Evolutionary conservation across 2,329 filamentous ascomycete species (phyloP).

Genomic region (Sclerotiophoma versabilis): DNA sequence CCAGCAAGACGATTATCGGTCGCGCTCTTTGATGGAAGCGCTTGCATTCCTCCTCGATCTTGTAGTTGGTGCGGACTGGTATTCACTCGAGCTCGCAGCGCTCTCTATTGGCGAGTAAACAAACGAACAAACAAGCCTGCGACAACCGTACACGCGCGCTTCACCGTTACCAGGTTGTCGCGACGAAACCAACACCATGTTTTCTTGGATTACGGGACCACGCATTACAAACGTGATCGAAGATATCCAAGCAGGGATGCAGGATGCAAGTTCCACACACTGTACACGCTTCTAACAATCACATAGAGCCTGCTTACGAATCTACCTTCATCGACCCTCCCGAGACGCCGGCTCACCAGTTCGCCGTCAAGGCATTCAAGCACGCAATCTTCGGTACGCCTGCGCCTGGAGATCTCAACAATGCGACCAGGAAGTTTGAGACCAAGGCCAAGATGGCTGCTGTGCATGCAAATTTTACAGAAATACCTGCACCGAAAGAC

Average conservation of each 20-base stretch:
- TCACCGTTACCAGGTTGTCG: background rate
- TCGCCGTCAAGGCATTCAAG: constrained; percentile 71
- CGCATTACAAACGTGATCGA: constrained; percentile 49
- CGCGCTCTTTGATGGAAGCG: constrained; percentile 12
- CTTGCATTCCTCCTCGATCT: background rate
- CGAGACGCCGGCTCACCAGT: constrained; percentile 71
- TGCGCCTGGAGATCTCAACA: constrained; percentile 55
- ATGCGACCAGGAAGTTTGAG: constrained; percentile 30
- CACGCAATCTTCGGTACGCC: constrained; percentile 71
- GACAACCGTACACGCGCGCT: constrained; percentile 10
- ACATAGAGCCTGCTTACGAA: constrained; percentile 42
- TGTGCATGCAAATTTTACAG: constrained; percentile 30
- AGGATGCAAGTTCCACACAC: background rate
- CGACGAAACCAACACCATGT: constrained; percentile 32
- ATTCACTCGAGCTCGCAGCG: constrained; percentile 13
- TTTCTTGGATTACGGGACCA: constrained; percentile 50
- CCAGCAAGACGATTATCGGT: background rate
- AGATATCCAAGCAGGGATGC: constrained; percentile 44
- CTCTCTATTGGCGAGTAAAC: constrained; percentile 41
- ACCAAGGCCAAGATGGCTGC: constrained; percentile 38
- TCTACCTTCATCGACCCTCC: constrained; percentile 62
- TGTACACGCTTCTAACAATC: constrained; percentile 19
- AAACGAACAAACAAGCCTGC: constrained; percentile 44
- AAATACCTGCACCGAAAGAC: constrained; percentile 31
- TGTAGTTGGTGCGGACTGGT: background rate